Evolutionary conservation across 345 rosid genomes (phyloP).

Genomic region (Syzygium jambos): DNA sequence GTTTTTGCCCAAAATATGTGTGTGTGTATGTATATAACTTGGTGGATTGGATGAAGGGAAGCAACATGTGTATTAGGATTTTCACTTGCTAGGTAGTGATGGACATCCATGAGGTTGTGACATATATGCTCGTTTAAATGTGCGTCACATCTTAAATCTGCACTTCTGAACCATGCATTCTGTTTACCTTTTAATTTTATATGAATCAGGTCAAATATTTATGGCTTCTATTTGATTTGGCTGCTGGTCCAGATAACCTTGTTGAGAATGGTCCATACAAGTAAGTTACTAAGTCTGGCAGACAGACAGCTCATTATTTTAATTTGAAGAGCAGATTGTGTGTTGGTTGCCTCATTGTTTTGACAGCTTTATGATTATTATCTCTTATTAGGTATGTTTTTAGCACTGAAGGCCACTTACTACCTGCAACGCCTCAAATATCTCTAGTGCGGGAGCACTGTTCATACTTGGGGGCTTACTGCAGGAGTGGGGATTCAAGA

Average conservation of each 20-base stretch:
- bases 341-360: background rate
- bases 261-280: conserved; percentile 98
- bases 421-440: conserved; percentile 87
- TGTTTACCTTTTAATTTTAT: background rate
- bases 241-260: conserved; percentile 77
- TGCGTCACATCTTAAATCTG: background rate
- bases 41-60: background rate
- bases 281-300: conserved; percentile 47
- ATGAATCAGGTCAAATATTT: conserved; percentile 73
- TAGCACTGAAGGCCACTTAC: conserved; percentile 89
- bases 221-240: conserved; percentile 98
- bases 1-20: background rate
- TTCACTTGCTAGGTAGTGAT: background rate
- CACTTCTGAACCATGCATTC: background rate
- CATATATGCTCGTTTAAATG: background rate
- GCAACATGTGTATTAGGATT: background rate
- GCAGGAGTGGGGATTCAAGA: conserved; percentile 35
- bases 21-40: background rate
- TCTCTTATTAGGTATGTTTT: conserved; percentile 53
- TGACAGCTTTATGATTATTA: background rate
- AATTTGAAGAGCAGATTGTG: background rate
- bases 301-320: background rate
- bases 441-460: conserved; percentile 80
- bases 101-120: background rate
- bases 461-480: conserved; percentile 77